These are phyloP conservation scores for Termitomyces sp. DNA, from an alignment of 768 basidiomycete genomes.

Conservation along the genomic window DNA sequence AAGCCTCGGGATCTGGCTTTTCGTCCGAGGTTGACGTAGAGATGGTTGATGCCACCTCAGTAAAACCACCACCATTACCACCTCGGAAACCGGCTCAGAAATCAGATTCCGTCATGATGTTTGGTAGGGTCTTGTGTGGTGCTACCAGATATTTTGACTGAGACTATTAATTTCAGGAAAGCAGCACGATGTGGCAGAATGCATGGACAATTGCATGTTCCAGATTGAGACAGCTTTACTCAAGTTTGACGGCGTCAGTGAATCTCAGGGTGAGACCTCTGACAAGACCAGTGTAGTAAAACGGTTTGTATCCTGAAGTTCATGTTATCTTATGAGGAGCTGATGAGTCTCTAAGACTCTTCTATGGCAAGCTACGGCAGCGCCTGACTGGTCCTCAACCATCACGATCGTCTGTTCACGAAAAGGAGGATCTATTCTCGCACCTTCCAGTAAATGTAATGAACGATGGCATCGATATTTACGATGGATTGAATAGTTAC, in stretches of 20 bases:
- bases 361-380: conserved; percentile 84
- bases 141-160: neutral
- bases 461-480: conserved; percentile 85
- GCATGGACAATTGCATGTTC: conserved; percentile 99
- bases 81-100: conserved; percentile 44
- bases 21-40: conserved; percentile 26
- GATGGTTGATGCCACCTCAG: conserved; percentile 22
- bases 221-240: conserved; percentile 92
- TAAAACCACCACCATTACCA: conserved; percentile 52
- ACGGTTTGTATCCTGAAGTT: conserved; percentile 37
- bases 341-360: conserved; percentile 33
- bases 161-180: conserved; percentile 47
- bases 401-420: conserved; percentile 57
- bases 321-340: neutral
- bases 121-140: conserved; percentile 45
- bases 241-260: conserved; percentile 55
- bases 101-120: conserved; percentile 84
- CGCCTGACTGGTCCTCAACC: conserved; percentile 33
- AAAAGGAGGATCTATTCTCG: conserved; percentile 90
- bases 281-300: conserved; percentile 79
- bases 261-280: conserved; percentile 34
- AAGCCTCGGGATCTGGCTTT: conserved; percentile 26
- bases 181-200: conserved; percentile 98
- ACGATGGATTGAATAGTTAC: conserved; percentile 88
- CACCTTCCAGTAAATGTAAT: conserved; percentile 92